These are phyloP conservation scores for Aegilops bicornis DNA, from an alignment of 176 grass and related monocot genomes.

Conservation along the genomic window DNA sequence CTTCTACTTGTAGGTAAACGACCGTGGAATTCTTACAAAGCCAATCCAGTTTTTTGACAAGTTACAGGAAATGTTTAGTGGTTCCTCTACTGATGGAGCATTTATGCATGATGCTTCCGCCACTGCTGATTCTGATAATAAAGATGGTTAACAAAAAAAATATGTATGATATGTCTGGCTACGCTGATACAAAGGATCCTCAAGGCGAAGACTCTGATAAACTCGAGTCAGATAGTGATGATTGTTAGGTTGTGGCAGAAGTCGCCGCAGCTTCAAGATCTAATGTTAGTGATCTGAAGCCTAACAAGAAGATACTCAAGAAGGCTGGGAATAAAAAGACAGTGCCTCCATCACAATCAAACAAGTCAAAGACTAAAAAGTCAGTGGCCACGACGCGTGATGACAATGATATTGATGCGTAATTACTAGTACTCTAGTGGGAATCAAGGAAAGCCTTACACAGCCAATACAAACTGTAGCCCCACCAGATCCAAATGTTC, in stretches of 20 bases:
- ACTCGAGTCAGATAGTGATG: not conserved
- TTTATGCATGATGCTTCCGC: conserved; percentile 4
- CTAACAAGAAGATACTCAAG: not conserved
- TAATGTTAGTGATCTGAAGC: not conserved
- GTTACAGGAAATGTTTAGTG: not conserved
- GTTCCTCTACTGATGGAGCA: not conserved
- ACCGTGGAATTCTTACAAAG: not conserved
- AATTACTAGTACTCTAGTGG: not conserved
- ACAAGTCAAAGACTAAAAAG: not conserved
- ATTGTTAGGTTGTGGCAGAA: too few relatives aligned
- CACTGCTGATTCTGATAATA: not conserved
- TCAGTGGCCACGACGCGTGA: not conserved
- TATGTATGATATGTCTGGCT: not conserved
- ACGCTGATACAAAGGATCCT: not conserved
- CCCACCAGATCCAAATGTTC: too few relatives aligned
- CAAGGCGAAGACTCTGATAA: not conserved
- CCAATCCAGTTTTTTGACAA: conserved; percentile 2
- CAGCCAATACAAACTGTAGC: too few relatives aligned
- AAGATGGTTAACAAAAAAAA: not conserved
- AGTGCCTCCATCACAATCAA: not conserved
- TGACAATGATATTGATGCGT: not conserved
- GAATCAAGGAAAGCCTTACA: not conserved
- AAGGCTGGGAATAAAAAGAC: not conserved
- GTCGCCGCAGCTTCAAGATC: not conserved
- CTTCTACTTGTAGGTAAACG: not conserved